Base-by-base conservation (phyloP, 2,329 filamentous ascomycete species). In the Cladosporium sp. region DNA sequence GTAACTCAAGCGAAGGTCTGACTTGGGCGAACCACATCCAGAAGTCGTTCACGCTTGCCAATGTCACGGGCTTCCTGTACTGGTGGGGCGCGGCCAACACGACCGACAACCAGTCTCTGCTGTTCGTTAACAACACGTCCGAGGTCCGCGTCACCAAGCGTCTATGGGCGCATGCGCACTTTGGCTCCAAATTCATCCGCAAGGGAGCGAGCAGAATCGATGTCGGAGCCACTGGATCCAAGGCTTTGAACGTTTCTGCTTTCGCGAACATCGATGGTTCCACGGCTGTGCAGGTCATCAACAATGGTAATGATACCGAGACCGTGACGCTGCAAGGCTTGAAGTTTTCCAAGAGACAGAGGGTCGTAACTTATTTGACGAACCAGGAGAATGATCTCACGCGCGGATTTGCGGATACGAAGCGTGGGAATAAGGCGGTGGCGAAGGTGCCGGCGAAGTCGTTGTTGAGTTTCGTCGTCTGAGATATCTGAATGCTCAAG, bases 11-110 rank as follows among this genome's bases (percentile, higher is more conserved):
- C 32, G 78, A 81, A 53, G 78, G 78, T 6, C 66, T 77, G 55
- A 78, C 75, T 2, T 80, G 77, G 78, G 78, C 78, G 1, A 74
- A 75, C 56, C 74, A 76, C 55, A 72, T 81, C 38, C 74, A 75
- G 61, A 68, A 68, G 27, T 75, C 71, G 16, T 64, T 81, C 12
- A 67, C 75, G 5, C 72, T 71, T 56, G 69, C 69, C 19, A 74
- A 76, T 55, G 65, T 76, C 4, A 74, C 70, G 7, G 78, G 71
- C 0, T 80, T 79, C 57, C 66, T 81, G 4, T 80, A 77, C 64
- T 81, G 78, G 78, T 72, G 77, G 59, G 75, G 76, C 16, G 67
- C 71, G 20, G 68, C 67, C 52, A 67, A 66, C 35, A 67, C 68
- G 8, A 67, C 63, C 12, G 51, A 52, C 47, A 69, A 65, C 55